Evolutionary conservation across 768 basidiomycete genomes (phyloP), one percentile per base, ranked within the genome.

Genomic region (Lactarius akahatsu): DNA sequence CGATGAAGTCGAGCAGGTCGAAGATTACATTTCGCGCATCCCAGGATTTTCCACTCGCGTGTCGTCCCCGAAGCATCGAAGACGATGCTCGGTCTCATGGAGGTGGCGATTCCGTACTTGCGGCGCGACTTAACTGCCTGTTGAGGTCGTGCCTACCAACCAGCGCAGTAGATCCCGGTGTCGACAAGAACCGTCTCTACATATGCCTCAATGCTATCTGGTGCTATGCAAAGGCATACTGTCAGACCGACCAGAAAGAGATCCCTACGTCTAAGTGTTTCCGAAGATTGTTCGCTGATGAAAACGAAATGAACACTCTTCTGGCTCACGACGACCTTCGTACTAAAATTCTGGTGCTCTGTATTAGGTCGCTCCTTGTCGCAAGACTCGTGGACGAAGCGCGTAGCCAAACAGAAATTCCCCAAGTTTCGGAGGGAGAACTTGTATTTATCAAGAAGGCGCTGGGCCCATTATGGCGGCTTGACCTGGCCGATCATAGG

Each of bases 31-130:
- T n/a, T 16, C 43, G 18, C 43, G 59, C 13, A 60, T 60, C 10
- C 59, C 59, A 15, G 59, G 59, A 7, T 60, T 60, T 60, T 60
- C 59, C 30, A 47, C 59, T 60, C 59, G 26, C 59, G 59, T 18
- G 40, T 59, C 7, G 59, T 60, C 30, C 41, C 59, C 9, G n/a
- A 47, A 45, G 59, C 59, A 18, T 8, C 30, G 28, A 16, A 9
- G 30, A 60, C 59, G 1, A 60, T 60, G 59, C 43, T 60, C 5
- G 59, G 32, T 43, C 45, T 60, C 30, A 60, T 60, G 43, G 41
- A 30, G 59, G 59, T 20, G 59, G 45, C 16, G 59, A 60, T 47
- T 43, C 59, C n/a, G 59, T 60, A 18, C 59, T 60, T 28, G 59
- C 59, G 6, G 59, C 20, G 15, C 59, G 59, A 41, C 45, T 60